Evolutionary conservation across 2,329 filamentous ascomycete genomes (phyloP), one percentile per base, ranked within the genome.

Genomic region (Ophiostoma perfectum): DNA sequence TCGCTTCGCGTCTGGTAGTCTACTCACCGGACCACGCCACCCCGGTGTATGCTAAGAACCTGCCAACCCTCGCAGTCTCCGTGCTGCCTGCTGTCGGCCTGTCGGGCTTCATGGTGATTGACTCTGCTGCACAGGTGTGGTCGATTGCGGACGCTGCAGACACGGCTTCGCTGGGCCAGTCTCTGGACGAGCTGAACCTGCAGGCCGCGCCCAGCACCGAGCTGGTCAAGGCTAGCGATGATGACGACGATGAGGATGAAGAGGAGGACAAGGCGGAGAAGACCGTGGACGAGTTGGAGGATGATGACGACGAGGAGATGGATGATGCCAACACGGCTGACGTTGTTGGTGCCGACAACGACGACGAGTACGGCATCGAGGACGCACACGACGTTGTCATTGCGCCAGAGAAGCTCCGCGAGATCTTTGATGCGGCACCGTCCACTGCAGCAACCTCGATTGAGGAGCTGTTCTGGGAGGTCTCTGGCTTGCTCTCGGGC

Each of bases 381-480:
- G 81, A 80, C 65, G 80, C 82, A 36, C 84, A 85, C 69, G 79
- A 81, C 2, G 84, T 84, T 6, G 86, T 92, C 18, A 84, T 93
- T 18, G 81, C 87, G 58, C 85, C 88, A 65, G 88, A 93, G 74
- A 85, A 86, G 71, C 79, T 93, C 67, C 83, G 89, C 5, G 83
- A 87, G 66, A 84, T 93, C 49, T 92, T 93, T 72, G 88, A 92
- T 71, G 81, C 83, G 14, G 86, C 86, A 2, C 87, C 88, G 2
- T 84, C 88, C 3, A 90, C 90, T 74, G 88, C 89, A 0, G 83
- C 90, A 74, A 88, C 89, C 36, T 86, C 89, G 11, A 85, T 93
- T 36, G 87, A 90, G 76, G 90, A 92, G 71, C 84, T 92, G 79
- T 93, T 93, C 75, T 87, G 89, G 76, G 86, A 88, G 76, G 88